Percentiles rank a stretch among this genome's conserved stretches.
These are phyloP conservation scores for Thermomyces lanuginosus DNA, from an alignment of 2,329 filamentous ascomycete genomes.

Conservation along the genomic window DNA sequence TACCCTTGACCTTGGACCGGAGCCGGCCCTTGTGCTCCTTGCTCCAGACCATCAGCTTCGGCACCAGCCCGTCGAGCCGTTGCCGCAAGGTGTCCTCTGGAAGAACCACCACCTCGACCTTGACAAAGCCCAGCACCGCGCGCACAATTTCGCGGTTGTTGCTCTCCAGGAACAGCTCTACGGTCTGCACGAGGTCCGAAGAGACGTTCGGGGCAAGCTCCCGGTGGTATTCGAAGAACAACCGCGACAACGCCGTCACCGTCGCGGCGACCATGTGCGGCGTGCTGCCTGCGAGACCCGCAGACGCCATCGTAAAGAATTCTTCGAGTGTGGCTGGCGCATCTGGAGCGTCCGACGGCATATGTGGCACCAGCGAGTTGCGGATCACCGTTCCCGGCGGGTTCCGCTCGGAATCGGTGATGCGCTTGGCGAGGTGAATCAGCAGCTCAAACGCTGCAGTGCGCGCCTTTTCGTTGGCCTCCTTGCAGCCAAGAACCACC, in stretches of 20 bases:
- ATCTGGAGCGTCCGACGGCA: conserved; percentile 62
- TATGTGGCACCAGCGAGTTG: conserved; percentile 72
- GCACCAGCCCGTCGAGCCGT: conserved; percentile 59
- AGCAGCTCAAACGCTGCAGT: conserved; percentile 80
- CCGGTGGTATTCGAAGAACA: conserved; percentile 78
- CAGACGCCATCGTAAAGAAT: conserved; percentile 96
- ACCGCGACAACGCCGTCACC: conserved; percentile 86
- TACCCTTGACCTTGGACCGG: conserved; percentile 94
- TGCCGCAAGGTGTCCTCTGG: conserved; percentile 64
- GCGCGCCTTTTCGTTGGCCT: conserved; percentile 88
- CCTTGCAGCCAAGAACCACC: conserved; percentile 91
- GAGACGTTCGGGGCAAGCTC: conserved; percentile 53
- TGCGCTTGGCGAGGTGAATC: conserved; percentile 71
- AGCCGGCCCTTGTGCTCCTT: conserved; percentile 98
- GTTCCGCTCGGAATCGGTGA: conserved; percentile 45
- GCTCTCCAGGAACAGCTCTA: conserved; percentile 89
- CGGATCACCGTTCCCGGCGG: conserved; percentile 55
- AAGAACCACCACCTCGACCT: conserved; percentile 79
- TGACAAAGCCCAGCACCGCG: conserved; percentile 87
- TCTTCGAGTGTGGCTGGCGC: conserved; percentile 76
- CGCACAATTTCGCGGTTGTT: conserved; percentile 95
- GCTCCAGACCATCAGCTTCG: conserved; percentile 87
- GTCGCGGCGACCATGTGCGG: conserved; percentile 96
- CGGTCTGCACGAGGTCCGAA: conserved; percentile 74
- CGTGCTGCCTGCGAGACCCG: conserved; percentile 77